Conservation (phyloP, 208 protist species). For the Trichomonas gallinae region DNA sequence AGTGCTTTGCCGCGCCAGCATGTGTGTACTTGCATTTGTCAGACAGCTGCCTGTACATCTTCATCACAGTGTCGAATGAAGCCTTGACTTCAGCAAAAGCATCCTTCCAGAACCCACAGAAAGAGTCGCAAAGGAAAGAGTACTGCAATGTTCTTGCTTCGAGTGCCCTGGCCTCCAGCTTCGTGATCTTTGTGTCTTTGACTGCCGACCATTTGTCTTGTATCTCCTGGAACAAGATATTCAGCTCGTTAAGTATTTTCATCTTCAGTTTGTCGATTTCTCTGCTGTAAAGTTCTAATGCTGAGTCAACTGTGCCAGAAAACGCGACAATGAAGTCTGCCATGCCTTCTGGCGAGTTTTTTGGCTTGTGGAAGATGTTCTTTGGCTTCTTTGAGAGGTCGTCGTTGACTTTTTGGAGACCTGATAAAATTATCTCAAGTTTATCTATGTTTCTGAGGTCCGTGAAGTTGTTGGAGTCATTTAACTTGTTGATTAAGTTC, state of each 20-base stretch:
- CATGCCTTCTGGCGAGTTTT: background rate
- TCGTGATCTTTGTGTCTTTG: background rate
- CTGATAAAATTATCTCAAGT: background rate
- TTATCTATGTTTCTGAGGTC: background rate
- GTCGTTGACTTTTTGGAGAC: background rate
- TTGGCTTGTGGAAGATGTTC: background rate
- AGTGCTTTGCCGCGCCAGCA: background rate
- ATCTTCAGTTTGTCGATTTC: background rate
- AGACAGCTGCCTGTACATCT: background rate
- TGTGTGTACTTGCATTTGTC: background rate
- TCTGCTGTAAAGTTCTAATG: background rate
- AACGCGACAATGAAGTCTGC: background rate
- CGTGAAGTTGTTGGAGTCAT: background rate
- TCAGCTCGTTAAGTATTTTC: background rate
- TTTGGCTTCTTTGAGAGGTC: background rate
- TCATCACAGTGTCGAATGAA: background rate
- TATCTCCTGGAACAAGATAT: background rate
- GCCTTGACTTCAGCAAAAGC: background rate
- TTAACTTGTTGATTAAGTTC: background rate
- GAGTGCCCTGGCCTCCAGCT: background rate
- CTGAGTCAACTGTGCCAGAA: background rate
- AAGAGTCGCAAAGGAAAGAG: background rate
- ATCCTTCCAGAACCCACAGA: background rate
- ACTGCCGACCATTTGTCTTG: background rate
- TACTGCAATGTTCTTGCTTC: background rate